Evolutionary conservation across 768 basidiomycete genomes (phyloP).

Genomic region (Lactifluus rugatus): DNA sequence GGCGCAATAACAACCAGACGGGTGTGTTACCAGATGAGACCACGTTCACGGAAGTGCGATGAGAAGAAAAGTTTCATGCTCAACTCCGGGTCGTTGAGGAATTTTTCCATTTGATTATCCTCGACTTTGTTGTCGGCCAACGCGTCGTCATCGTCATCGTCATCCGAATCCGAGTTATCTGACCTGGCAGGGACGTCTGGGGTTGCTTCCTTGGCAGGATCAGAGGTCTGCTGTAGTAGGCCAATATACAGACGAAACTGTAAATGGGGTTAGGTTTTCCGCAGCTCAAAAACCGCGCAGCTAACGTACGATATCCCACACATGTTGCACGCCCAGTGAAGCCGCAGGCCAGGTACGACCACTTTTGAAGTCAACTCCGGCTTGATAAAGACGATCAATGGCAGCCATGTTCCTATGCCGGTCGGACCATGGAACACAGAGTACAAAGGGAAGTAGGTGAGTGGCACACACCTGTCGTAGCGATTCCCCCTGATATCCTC

Average conservation of each 20-base stretch:
- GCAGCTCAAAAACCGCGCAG: background rate
- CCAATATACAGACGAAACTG: conserved; percentile 59
- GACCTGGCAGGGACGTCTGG: conserved; percentile 18
- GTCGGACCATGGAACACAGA: background rate
- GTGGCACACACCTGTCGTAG: conserved; percentile 33
- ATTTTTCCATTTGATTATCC: conserved; percentile 31
- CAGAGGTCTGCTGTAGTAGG: conserved; percentile 28
- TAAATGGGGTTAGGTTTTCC: background rate
- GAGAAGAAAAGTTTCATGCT: conserved; percentile 58
- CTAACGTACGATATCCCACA: conserved; percentile 56
- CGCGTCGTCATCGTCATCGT: conserved; percentile 30
- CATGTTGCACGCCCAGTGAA: conserved; percentile 26
- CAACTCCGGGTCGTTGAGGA: conserved; percentile 53
- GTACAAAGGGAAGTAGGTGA: no score
- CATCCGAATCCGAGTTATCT: background rate
- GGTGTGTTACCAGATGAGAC: conserved; percentile 48
- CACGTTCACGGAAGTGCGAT: conserved; percentile 56
- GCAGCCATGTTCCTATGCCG: conserved; percentile 33
- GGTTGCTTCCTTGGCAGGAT: conserved; percentile 18
- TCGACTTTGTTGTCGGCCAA: background rate
- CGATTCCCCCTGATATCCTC: conserved; percentile 39
- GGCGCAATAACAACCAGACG: background rate
- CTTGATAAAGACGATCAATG: conserved; percentile 49
- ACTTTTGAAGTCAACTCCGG: conserved; percentile 45
- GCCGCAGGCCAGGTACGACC: conserved; percentile 32